Evolutionary conservation across 1,139 yeast genomes (phyloP), one percentile per base, ranked within the genome.

Genomic region (Blastobotrys proliferans): DNA sequence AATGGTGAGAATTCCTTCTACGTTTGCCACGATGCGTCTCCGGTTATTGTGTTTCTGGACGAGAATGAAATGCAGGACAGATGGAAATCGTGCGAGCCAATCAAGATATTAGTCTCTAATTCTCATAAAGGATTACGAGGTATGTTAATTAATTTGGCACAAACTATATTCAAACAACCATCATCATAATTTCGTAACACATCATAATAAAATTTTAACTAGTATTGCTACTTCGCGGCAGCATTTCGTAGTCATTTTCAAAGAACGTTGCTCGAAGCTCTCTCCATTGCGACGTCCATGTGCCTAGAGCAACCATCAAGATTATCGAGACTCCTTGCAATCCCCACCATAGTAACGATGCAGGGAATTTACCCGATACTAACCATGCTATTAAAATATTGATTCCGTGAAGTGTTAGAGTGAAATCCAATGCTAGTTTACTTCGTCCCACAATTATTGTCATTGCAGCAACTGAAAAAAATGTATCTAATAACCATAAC

Each of bases 361-460:
- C 65, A 0, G 97, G 97, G 51, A 90, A 75, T 32, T 72, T 68
- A 1, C 81, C 76, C 4, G 83, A 71, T 51, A 77, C 80, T 1
- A 75, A 50, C 80, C 88, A 81, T 0, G 80, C 86, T 5, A 86
- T 79, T 2, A 81, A 44, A 30, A 90, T 64, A 63, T 90, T 83
- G 42, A 92, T 76, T 14, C 85, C 79, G 62, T 92, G 97, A 13
- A 92, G 68, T 0, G 98, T 90, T 26, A 92, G 60, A 10, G 95
- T 96, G 67, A 90, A 92, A 63, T 92, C 98, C 84, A 96, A 83
- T 0, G 97, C 97, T 46, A 92, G 68, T 62, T 90, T 92, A 32
- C 95, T 83, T 48, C 97, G 70, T 0, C 97, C 97, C 14, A 92
- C 95, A 18, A 90, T 81, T 3, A 88, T 67, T 0, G 95, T 86